Base-by-base conservation (phyloP, 73 alveolate genomes). In the Tetrahymena malaccensis region DNA sequence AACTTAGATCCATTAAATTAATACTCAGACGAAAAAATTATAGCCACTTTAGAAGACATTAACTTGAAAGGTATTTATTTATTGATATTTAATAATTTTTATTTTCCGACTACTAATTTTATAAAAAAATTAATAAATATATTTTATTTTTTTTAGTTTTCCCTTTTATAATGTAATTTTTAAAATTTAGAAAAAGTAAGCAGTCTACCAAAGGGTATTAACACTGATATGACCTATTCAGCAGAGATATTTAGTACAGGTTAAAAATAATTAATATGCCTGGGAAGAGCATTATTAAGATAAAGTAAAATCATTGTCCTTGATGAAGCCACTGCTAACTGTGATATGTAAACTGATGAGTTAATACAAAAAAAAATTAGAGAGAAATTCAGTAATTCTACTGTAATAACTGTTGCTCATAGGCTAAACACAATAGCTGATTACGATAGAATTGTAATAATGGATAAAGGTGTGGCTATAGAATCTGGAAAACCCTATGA, bases 181-280 rank as follows among this genome's bases (percentile, higher is more conserved):
- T 44, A 44, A 13, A 7, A 44, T 44, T 44, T 44, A 44, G 98
- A 96, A 38, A 33, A 35, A 40, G 27, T 95, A 35, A 84, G 43
- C 37, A 33, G 85, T 4, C 43, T 94, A 31, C 93, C 93, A 11
- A 97, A 98, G 35, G 98, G 98, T 43, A 96, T 99, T 84, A 95
- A 98, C 35, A 95, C 97, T 57, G 95, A 97, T 55, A 98, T 99
- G 85, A 95, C 95, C 34, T 98, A 96, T 96, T 96, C 97, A 34
- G 99, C 99, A 35, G 70, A 94, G 43, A 98, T 98, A 95, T 96
- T 98, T 55, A 94, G 98, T 93, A 97, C 99, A 43, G 99, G 99
- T 8, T 99, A 99, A 96, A 99, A 97, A 93, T 98, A 98, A 96
- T 97, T 99, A 56, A 94, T 99, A 70, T 98, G 99, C 94, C 44